A percentile compares a stretch with the other conserved stretches of the same genome.
Conservation (phyloP, 73 alveolate genomes). For the Paramecium caudatum region DNA sequence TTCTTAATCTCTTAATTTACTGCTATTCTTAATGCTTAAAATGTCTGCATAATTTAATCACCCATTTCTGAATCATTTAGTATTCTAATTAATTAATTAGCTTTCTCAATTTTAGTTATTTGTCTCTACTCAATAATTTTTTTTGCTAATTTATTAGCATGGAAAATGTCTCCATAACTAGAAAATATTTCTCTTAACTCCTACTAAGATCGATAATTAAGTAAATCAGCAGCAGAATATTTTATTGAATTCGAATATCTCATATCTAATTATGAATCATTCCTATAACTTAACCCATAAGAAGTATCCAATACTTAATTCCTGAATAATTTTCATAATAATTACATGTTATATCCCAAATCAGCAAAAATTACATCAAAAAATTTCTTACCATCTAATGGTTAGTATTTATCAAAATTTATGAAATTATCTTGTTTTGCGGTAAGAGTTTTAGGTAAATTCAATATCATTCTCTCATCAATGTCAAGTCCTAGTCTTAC, state of each 20-base stretch:
- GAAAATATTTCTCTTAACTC: constrained; percentile 58
- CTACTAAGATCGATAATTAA: constrained; percentile 4
- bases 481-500: constrained; percentile 51
- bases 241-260: not conserved
- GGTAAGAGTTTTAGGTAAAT: not conserved
- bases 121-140: not conserved
- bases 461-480: constrained; percentile 48
- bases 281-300: constrained; percentile 51
- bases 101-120: not conserved
- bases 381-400: not conserved
- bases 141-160: constrained; percentile 31
- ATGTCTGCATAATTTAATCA: not conserved
- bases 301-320: constrained; percentile 7
- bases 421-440: constrained; percentile 43
- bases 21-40: constrained; percentile 52
- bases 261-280: constrained; percentile 5
- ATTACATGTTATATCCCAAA: constrained; percentile 51
- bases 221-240: constrained; percentile 10
- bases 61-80: not conserved
- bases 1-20: constrained; percentile 31
- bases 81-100: not conserved
- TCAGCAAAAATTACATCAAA: constrained; percentile 64
- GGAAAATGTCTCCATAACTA: not conserved
- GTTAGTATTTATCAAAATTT: constrained; percentile 22
- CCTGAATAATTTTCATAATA: not conserved